Percentiles rank a stretch among this genome's conserved stretches.
These are phyloP conservation scores for Xylaria curta DNA, from an alignment of 495 filamentous ascomycete species.

Conservation along the genomic window DNA sequence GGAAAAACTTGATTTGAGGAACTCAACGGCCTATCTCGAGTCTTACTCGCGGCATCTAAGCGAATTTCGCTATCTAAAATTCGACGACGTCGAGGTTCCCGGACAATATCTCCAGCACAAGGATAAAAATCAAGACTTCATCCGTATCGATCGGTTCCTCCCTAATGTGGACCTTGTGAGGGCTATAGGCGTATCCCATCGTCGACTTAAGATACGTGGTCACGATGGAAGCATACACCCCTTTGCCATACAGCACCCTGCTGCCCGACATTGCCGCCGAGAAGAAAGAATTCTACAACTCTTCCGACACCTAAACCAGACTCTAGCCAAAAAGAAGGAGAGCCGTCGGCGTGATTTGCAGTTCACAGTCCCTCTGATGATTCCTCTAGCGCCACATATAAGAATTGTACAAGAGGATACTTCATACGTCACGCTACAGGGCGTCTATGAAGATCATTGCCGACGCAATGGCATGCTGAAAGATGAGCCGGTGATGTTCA, in stretches of 20 bases:
- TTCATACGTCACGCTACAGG: constrained; percentile 92
- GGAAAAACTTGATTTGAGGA: constrained; percentile 91
- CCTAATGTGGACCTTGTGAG: constrained; percentile 92
- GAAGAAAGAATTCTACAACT: constrained; percentile 95
- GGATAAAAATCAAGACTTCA: constrained; percentile 98
- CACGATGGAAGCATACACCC: constrained; percentile 94
- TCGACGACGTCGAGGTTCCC: constrained; percentile 97
- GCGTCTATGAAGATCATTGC: constrained; percentile 94
- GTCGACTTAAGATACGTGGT: constrained; percentile 93
- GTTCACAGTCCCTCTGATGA: constrained; percentile 94
- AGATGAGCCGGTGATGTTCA: constrained; percentile 93
- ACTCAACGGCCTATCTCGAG: constrained; percentile 73
- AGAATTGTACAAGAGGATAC: constrained; percentile 93
- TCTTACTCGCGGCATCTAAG: constrained; percentile 85
- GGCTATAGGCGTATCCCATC: constrained; percentile 84
- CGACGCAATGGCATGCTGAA: constrained; percentile 83
- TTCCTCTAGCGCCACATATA: constrained; percentile 91
- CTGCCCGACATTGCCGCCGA: constrained; percentile 85
- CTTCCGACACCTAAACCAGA: constrained; percentile 97
- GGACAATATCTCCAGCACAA: constrained; percentile 96
- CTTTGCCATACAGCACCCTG: constrained; percentile 95
- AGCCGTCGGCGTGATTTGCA: constrained; percentile 90
- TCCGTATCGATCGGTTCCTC: constrained; percentile 94
- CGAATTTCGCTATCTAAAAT: constrained; percentile 96
- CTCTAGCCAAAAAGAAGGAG: constrained; percentile 89